These are phyloP conservation scores for Entophlyctis luteolus DNA, from an alignment of 192 early-diverging fungal genomes.

Conservation along the genomic window DNA sequence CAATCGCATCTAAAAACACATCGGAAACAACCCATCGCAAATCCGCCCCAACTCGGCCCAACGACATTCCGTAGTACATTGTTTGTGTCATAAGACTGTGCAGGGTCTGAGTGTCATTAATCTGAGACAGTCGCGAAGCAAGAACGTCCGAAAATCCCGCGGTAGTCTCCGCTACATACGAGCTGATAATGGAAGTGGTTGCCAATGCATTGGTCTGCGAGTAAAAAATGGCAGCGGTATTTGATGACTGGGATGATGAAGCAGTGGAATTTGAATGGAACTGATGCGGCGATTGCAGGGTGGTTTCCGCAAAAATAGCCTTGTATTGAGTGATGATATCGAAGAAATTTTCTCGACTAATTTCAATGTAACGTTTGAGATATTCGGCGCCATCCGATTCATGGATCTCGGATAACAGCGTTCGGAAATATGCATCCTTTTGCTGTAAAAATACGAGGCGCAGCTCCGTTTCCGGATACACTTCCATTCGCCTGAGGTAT, in stretches of 20 bases:
- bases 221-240: constrained; percentile 12
- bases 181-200: constrained; percentile 53
- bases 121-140: constrained; percentile 44
- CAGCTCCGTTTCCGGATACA: constrained; percentile 67
- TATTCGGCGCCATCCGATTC: constrained; percentile 51
- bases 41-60: constrained; percentile 74
- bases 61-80: constrained; percentile 78
- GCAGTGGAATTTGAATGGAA: background rate
- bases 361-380: constrained; percentile 72
- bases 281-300: background rate
- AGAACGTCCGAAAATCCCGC: constrained; percentile 42
- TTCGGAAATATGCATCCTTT: constrained; percentile 58
- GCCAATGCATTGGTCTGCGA: constrained; percentile 21
- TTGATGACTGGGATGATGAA: background rate
- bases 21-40: constrained; percentile 59
- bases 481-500: constrained; percentile 69
- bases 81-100: constrained; percentile 59
- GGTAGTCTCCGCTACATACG: constrained; percentile 58
- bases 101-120: constrained; percentile 52
- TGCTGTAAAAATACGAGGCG: constrained; percentile 71
- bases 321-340: constrained; percentile 80
- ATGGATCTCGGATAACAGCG: constrained; percentile 49
- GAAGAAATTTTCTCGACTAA: constrained; percentile 69
- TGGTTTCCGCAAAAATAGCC: constrained; percentile 59
- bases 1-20: constrained; percentile 61